phyloP scores from a whole-genome alignment of 192 early-diverging fungal species.

The Umbelopsis isabellina region DNA sequence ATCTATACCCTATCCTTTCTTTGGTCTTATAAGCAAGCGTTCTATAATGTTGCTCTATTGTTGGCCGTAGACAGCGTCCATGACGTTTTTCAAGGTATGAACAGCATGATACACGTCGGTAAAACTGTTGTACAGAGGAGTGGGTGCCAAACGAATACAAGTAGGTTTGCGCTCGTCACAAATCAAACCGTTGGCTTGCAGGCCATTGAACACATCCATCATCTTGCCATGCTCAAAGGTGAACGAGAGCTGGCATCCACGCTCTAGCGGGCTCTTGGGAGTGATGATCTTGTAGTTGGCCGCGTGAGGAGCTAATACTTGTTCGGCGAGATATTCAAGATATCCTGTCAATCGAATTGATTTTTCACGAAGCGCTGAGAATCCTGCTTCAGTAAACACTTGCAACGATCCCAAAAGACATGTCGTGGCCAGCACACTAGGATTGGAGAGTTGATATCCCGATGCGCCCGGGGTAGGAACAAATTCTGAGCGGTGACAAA shows the following conservation, averaged over 20 bases:
- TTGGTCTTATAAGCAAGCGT: no score
- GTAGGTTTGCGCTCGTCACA: conserved; percentile 90
- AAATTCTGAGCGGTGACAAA: conserved; percentile 51
- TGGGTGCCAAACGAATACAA: conserved; percentile 89
- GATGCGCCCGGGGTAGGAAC: conserved; percentile 78
- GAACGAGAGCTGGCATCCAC: conserved; percentile 90
- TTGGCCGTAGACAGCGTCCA: conserved; percentile 39
- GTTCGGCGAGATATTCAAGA: conserved; percentile 74
- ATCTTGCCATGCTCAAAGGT: conserved; percentile 55
- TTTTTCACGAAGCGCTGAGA: conserved; percentile 72
- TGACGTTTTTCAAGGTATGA: conserved; percentile 54
- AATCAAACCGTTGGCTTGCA: conserved; percentile 70
- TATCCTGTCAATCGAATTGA: conserved; percentile 83
- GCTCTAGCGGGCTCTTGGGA: conserved; percentile 68
- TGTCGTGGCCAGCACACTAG: conserved; percentile 73
- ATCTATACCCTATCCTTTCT: no score
- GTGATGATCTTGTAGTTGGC: conserved; percentile 73
- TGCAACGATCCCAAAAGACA: conserved; percentile 79
- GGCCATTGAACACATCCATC: conserved; percentile 65
- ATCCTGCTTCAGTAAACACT: conserved; percentile 75
- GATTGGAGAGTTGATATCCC: conserved; percentile 90
- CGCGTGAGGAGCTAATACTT: conserved; percentile 33
- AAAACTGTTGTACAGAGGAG: conserved; percentile 90
- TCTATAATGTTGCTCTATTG: not conserved
- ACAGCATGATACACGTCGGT: conserved; percentile 76